phyloP scores from a whole-genome alignment of 2,329 filamentous ascomycete genomes.

The Scedosporium apiospermum region DNA sequence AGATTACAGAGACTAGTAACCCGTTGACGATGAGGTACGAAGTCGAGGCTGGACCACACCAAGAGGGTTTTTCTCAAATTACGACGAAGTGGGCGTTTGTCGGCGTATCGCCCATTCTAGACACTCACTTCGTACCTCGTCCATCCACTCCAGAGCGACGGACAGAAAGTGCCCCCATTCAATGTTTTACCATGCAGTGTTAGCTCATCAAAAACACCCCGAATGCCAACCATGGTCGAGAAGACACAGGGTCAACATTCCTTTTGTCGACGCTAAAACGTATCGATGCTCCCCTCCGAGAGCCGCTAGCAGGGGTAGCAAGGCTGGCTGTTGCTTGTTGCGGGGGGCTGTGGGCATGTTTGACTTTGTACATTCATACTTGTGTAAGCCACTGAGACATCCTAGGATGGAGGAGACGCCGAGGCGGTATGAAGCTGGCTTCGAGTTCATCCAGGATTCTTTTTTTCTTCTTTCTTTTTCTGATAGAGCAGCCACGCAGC shows the following conservation, averaged over 20 bases:
- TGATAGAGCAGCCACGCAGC: no score
- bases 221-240: not conserved
- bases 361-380: not conserved
- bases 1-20: not conserved
- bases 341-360: not conserved
- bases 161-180: not conserved
- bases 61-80: not conserved
- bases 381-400: no score
- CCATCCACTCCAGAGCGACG: no score
- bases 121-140: no score
- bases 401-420: no score
- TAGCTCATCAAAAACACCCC: not conserved
- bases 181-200: not conserved
- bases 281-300: not conserved
- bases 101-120: not conserved
- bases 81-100: not conserved
- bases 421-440: no score
- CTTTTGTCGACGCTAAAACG: not conserved
- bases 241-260: not conserved
- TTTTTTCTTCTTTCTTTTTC: not conserved
- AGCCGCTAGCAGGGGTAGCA: slow-evolving; percentile 1
- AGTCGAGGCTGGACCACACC: no score
- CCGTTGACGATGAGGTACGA: no score
- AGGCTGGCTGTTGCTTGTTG: not conserved
- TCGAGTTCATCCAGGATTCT: no score